Evolutionary conservation across 768 basidiomycete genomes (phyloP).

Genomic region (Flagelloscypha sp.): DNA sequence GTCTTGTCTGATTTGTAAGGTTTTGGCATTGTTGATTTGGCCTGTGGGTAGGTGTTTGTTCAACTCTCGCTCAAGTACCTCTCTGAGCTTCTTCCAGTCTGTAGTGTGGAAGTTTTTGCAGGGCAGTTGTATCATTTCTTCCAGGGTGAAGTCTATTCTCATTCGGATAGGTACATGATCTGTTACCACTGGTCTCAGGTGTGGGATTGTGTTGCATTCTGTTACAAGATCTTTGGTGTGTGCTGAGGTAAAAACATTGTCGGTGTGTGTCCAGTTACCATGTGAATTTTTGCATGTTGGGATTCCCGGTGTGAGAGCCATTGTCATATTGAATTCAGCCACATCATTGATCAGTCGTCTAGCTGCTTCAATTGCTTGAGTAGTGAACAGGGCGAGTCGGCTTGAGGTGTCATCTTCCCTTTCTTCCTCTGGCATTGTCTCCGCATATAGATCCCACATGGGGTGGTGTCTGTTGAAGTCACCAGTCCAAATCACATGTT

Average conservation of each 20-base stretch:
- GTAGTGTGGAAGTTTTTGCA: slow-evolving; percentile 18
- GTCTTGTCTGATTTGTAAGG: too few relatives aligned
- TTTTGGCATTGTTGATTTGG: too few relatives aligned
- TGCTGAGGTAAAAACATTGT: slow-evolving; percentile 33
- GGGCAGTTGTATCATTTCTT: not conserved
- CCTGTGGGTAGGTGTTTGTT: not conserved
- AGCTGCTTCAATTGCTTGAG: slow-evolving; percentile 11
- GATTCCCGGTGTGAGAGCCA: slow-evolving; percentile 22
- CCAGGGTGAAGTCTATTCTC: slow-evolving; percentile 14
- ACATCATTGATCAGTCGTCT: slow-evolving; percentile 21
- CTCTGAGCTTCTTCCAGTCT: slow-evolving; percentile 23
- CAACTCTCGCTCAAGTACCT: slow-evolving; percentile 9
- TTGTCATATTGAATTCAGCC: slow-evolving; percentile 18
- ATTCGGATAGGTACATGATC: slow-evolving; percentile 35
- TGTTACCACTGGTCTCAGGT: slow-evolving; percentile 14
- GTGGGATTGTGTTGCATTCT: slow-evolving; percentile 18
- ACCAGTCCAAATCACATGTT: slow-evolving; percentile 22
- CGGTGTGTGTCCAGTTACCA: slow-evolving; percentile 29
- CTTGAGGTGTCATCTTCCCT: slow-evolving; percentile 17
- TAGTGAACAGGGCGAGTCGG: slow-evolving; percentile 33
- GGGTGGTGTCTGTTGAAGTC: slow-evolving; percentile 37
- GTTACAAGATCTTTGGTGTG: slow-evolving; percentile 13
- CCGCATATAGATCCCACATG: slow-evolving; percentile 35
- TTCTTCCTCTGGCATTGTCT: too few relatives aligned
- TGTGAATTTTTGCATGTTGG: slow-evolving; percentile 27